Conservation (phyloP, 1,284 basidiomycete genomes). For the Schizophyllum amplum region DNA sequence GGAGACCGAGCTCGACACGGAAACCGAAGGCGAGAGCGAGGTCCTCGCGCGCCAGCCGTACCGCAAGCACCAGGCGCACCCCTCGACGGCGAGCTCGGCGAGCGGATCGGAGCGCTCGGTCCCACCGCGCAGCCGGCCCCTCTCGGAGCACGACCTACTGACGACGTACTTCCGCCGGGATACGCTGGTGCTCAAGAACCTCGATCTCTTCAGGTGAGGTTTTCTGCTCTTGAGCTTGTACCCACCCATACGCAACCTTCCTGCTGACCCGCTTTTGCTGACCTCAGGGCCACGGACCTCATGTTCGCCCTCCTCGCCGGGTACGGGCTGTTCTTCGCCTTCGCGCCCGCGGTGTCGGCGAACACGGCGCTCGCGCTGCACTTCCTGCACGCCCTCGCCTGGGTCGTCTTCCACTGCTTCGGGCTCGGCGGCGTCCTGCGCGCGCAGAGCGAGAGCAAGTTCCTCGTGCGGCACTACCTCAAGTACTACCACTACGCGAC, state of each 20-base stretch:
- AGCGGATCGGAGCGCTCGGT: conserved; percentile 10
- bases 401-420: conserved; percentile 87
- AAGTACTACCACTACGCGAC: conserved; percentile 83
- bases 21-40: conserved; percentile 51
- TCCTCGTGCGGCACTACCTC: conserved; percentile 88
- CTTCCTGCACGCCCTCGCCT: conserved; percentile 76
- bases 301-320: conserved; percentile 33
- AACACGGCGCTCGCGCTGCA: conserved; percentile 48
- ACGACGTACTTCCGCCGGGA: conserved; percentile 91
- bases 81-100: conserved; percentile 23
- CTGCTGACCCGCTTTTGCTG: neutral
- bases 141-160: conserved; percentile 83
- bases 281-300: conserved; percentile 32
- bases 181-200: conserved; percentile 70
- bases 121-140: conserved; percentile 19
- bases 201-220: conserved; percentile 78
- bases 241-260: neutral
- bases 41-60: conserved; percentile 19
- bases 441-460: conserved; percentile 82
- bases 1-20: conserved; percentile 61
- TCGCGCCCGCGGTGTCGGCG: conserved; percentile 29
- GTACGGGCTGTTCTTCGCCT: conserved; percentile 28
- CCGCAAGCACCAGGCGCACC: conserved; percentile 24
- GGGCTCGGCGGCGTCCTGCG: conserved; percentile 80
- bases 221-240: conserved; percentile 4